Evolutionary conservation across 345 rosid genomes (phyloP).

Genomic region (Eutrema heterophyllum): DNA sequence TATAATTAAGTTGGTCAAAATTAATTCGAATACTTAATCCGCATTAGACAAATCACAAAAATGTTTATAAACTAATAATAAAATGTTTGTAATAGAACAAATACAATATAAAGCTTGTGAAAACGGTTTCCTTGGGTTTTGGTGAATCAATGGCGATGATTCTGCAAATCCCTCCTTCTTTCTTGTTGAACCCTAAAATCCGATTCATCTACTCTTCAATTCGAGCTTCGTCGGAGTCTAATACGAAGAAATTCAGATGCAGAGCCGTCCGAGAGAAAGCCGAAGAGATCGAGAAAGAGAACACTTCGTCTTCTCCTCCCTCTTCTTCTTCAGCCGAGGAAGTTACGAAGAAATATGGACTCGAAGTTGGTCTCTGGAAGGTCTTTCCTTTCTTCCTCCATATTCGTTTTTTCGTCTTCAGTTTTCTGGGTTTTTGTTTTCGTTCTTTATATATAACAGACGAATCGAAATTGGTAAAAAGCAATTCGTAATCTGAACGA

Average conservation of each 20-base stretch:
- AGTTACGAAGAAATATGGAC: conserved; percentile 76
- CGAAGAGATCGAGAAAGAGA: conserved; percentile 36
- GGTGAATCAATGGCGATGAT: conserved; percentile 45
- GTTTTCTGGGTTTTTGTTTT: neutral
- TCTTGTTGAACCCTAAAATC: conserved; percentile 19
- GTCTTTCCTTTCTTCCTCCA: conserved; percentile 32
- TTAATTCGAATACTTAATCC: neutral
- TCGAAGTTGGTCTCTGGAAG: conserved; percentile 93
- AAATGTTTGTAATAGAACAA: no score
- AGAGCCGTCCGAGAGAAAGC: conserved; percentile 62
- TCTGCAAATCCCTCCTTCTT: conserved; percentile 28
- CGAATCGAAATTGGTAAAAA: neutral
- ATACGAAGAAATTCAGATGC: conserved; percentile 33
- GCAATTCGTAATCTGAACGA: no score
- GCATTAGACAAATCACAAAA: neutral
- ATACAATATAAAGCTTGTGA: no score
- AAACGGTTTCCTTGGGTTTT: neutral
- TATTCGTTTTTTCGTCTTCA: neutral
- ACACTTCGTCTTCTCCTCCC: conserved; percentile 36
- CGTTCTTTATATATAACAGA: neutral
- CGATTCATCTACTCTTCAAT: conserved; percentile 21
- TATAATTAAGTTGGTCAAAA: no score
- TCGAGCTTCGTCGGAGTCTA: conserved; percentile 27
- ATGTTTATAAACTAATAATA: no score
- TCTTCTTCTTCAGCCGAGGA: conserved; percentile 59